Evolutionary conservation across 345 rosid species (phyloP), one percentile per base, ranked within the genome.

Genomic region (Melaleuca quinquenervia): DNA sequence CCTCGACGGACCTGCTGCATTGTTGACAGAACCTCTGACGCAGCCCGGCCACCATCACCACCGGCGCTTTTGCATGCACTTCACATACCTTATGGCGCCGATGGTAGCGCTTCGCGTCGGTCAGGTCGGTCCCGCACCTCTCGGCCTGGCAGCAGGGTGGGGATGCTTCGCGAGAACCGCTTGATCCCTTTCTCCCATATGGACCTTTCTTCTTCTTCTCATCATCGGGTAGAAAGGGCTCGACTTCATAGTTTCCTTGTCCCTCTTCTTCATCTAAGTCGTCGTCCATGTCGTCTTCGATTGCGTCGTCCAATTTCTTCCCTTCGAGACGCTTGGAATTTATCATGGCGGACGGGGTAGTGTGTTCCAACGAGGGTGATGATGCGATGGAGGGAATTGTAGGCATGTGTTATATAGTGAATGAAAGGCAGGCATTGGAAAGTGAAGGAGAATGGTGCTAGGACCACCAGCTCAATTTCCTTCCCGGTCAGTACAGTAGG

Each of bases 61-160:
- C 85, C 6, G 94, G 87, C 29, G 96, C 93, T 92, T 96, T 95
- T 52, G 98, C 91, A 88, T 96, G 98, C 91, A 91, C 75, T 90
- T 95, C 98, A 82, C 98, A 96, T 62, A 96, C 99, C 92, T 87
- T 95, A 88, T 95, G 99, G 84, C 98, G 91, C 85, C 94, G 90
- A 91, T 95, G 94, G 90, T 96, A 95, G 88, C 93, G 93, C 89
- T 92, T 95, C 51, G 95, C 97, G 7, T 91, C 95, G 0, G 89
- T 89, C 84, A 96, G 86, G 87, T 94, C 92, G 41, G 90, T 90
- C n/a, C 94, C 92, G 58, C 99, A 96, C 56, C 90, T 90, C 87
- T 94, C 97, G 13, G 91, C 98, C 84, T 92, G 93, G 89, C 99
- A 96, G 75, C 89, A 82, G 48, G 95, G 92, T 0, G 87, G 90